Evolutionary conservation across 257 asterid species (phyloP).

Genomic region (Petunia secreta): DNA sequence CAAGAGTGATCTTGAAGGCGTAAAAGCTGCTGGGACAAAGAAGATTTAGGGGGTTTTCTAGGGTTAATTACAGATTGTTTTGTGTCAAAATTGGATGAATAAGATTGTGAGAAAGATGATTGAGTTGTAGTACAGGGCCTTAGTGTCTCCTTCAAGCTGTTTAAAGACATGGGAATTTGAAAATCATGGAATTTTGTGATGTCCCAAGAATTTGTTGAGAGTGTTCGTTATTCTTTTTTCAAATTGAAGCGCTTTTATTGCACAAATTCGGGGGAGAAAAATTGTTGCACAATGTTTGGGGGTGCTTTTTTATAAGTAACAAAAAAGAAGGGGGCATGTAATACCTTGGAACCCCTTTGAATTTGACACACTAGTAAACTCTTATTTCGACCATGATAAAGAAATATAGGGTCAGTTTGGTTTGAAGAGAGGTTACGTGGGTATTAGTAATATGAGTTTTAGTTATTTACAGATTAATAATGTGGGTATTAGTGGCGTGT

Average conservation of each 20-base stretch:
- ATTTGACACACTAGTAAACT: too few species aligned
- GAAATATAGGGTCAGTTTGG: too few species aligned
- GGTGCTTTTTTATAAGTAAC: too few species aligned
- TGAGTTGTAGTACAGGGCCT: conserved; percentile 62
- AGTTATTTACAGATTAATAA: too few species aligned
- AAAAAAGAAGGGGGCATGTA: too few species aligned
- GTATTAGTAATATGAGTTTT: too few species aligned
- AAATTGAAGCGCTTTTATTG: conserved; percentile 19
- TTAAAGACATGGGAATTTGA: conserved; percentile 64
- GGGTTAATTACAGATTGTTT: conserved; percentile 30
- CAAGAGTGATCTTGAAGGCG: conserved; percentile 56
- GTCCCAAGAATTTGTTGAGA: background rate
- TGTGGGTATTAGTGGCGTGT: too few species aligned
- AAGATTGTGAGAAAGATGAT: conserved; percentile 37
- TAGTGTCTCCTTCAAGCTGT: conserved; percentile 80
- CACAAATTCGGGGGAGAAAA: too few species aligned
- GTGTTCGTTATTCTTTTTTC: background rate
- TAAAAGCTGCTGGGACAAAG: conserved; percentile 69
- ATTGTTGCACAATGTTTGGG: too few species aligned
- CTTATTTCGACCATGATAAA: too few species aligned
- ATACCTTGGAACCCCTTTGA: too few species aligned
- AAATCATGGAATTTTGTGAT: background rate
- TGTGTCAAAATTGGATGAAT: conserved; percentile 43
- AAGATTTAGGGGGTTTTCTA: conserved; percentile 89
- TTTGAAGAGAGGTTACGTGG: too few species aligned